Conservation (phyloP, 345 rosid genomes). For the Eucalyptus paniculata region DNA sequence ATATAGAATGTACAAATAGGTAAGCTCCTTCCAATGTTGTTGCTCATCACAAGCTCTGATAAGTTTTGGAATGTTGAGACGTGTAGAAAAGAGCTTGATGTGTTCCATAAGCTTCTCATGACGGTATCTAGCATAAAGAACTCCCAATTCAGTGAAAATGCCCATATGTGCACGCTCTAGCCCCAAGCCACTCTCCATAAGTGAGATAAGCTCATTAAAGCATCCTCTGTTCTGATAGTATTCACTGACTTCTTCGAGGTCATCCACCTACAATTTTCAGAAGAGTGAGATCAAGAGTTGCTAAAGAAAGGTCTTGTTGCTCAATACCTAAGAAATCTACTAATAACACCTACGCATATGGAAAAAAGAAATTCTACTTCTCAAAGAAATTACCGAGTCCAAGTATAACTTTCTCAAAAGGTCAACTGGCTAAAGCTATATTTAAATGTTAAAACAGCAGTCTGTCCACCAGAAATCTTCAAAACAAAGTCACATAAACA, state of each 20-base stretch:
- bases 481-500: not conserved
- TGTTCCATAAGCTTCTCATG: conserved; percentile 98
- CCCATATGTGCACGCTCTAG: conserved; percentile 99
- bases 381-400: not conserved
- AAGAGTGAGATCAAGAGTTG: not conserved
- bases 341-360: not conserved
- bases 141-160: conserved; percentile 96
- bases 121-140: conserved; percentile 93
- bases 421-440: not conserved
- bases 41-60: conserved; percentile 98
- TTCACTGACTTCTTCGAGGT: conserved; percentile 94
- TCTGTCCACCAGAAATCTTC: not conserved
- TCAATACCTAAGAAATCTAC: not conserved
- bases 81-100: conserved; percentile 89
- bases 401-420: not conserved
- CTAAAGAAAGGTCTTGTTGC: not conserved
- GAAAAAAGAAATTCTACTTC: not conserved
- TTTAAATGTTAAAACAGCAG: not conserved
- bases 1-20: conserved; percentile 80
- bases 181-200: conserved; percentile 98
- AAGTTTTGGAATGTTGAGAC: conserved; percentile 96
- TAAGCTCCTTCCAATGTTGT: conserved; percentile 96
- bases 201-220: conserved; percentile 94
- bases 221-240: conserved; percentile 95
- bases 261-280: conserved; percentile 69